Evolutionary conservation across 163 green algal genomes (phyloP).

Genomic region (Botryococcus braunii): DNA sequence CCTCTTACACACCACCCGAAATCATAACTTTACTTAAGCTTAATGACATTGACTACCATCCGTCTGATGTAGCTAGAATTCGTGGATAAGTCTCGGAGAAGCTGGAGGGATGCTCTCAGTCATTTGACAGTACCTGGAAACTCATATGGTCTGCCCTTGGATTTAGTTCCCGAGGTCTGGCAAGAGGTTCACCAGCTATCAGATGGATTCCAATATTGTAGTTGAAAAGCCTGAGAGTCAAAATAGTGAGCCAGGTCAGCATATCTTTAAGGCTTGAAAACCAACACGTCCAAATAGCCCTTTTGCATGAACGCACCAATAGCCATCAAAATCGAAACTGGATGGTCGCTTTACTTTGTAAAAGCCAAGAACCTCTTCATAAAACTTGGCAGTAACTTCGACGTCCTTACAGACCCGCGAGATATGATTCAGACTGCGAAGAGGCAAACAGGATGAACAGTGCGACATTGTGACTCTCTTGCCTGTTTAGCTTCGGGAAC

Average conservation of each 20-base stretch:
- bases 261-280: neutral
- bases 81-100: no score
- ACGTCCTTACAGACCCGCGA: conserved; percentile 42
- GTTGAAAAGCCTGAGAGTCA: conserved; percentile 59
- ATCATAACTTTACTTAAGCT: no score
- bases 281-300: no score
- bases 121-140: conserved; percentile 66
- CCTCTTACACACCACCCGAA: no score
- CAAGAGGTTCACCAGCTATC: conserved; percentile 30
- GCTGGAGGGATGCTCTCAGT: no score
- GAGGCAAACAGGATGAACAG: neutral
- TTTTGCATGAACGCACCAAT: conserved; percentile 52
- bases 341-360: conserved; percentile 42
- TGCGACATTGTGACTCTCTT: no score
- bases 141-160: conserved; percentile 62
- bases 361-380: conserved; percentile 68
- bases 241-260: neutral
- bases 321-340: conserved; percentile 65
- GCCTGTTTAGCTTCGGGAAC: no score
- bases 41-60: no score
- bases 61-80: no score
- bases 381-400: conserved; percentile 40
- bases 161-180: conserved; percentile 33
- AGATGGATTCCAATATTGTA: conserved; percentile 67
- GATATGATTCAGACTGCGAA: conserved; percentile 56